phyloP scores from a whole-genome alignment of 139 green algal species.

The Pleodorina starrii region DNA sequence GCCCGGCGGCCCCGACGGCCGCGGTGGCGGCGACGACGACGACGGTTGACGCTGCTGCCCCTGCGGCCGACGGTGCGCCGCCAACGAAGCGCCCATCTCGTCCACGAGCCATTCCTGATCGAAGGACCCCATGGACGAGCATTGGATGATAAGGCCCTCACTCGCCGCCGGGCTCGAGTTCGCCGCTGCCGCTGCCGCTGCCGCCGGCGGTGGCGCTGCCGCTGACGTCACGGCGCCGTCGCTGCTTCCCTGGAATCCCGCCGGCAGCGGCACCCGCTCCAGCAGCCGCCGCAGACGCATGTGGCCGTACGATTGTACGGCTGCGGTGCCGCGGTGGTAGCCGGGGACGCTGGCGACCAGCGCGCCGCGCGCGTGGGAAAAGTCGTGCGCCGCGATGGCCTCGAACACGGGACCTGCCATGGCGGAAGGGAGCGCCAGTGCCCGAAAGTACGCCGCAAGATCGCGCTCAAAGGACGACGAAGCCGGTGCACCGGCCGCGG shows the following conservation, averaged over 20 bases:
- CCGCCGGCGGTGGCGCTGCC: neutral
- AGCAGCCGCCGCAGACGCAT: constrained; percentile 74
- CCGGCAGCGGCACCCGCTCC: constrained; percentile 47
- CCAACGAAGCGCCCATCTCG: constrained; percentile 74
- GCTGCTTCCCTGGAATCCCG: constrained; percentile 27
- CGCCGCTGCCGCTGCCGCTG: neutral
- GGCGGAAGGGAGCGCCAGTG: constrained; percentile 65
- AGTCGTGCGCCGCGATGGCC: constrained; percentile 74
- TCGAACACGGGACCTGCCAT: neutral
- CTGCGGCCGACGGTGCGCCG: constrained; percentile 43
- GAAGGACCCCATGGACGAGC: constrained; percentile 78
- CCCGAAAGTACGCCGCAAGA: constrained; percentile 73
- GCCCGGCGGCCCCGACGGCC: constrained; percentile 24
- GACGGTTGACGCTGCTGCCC: neutral
- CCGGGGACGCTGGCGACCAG: constrained; percentile 75
- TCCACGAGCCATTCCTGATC: constrained; percentile 73
- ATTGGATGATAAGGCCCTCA: constrained; percentile 75
- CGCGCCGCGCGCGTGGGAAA: constrained; percentile 65
- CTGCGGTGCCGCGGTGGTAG: constrained; percentile 61
- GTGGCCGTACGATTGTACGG: constrained; percentile 75
- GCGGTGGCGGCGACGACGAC: neutral
- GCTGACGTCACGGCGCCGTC: too few species aligned
- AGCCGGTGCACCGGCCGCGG: neutral
- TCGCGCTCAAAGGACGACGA: constrained; percentile 70
- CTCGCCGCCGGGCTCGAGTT: neutral